Evolutionary conservation across 371 early-diverging fungal genomes (phyloP).

Genomic region (Mucor piriformis): DNA sequence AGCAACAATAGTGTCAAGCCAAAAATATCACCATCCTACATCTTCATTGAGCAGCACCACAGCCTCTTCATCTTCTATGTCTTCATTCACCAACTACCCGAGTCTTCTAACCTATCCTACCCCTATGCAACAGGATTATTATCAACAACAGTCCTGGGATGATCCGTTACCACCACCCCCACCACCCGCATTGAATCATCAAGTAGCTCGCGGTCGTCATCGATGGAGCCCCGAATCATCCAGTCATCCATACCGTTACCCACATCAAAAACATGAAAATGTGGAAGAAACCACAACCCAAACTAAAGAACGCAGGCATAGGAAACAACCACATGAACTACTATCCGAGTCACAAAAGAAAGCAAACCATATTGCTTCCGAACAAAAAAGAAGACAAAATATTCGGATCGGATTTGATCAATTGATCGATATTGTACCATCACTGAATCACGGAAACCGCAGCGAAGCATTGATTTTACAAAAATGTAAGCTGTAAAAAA

Average conservation of each 20-base stretch:
- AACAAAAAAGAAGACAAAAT: slow-evolving; percentile 84
- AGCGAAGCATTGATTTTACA: slow-evolving; percentile 53
- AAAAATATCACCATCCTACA: slow-evolving; percentile 2
- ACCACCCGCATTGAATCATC: neutral
- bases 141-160: neutral
- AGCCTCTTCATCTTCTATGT: neutral
- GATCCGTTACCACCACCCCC: slow-evolving; percentile 1
- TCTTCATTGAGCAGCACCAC: slow-evolving; percentile 1
- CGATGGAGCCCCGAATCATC: slow-evolving; percentile 2
- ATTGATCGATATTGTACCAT: slow-evolving; percentile 78
- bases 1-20: slow-evolving; percentile 8
- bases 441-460: slow-evolving; percentile 56
- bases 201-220: neutral
- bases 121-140: neutral
- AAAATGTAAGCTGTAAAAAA: slow-evolving; percentile 18
- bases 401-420: slow-evolving; percentile 81
- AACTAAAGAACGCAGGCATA: slow-evolving; percentile 20
- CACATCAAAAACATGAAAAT: slow-evolving; percentile 1
- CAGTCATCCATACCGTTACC: slow-evolving; percentile 4
- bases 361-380: slow-evolving; percentile 90
- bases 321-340: slow-evolving; percentile 58
- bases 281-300: neutral
- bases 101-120: neutral
- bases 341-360: slow-evolving; percentile 87
- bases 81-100: neutral